Base-by-base conservation (phyloP, 495 filamentous ascomycete species). In the Evernia prunastri region DNA sequence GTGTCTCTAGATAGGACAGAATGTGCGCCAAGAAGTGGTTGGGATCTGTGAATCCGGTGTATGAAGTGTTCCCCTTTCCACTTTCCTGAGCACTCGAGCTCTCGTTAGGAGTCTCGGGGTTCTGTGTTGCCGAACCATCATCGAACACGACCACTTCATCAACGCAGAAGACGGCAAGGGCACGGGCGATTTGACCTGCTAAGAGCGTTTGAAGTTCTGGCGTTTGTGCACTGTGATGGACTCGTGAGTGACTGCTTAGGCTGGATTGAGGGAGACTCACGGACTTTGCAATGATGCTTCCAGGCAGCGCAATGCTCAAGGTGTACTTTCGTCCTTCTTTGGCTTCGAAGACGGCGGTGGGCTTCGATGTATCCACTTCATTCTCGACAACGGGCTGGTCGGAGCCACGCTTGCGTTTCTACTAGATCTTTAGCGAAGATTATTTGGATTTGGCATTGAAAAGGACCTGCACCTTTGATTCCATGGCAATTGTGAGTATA, bases 91-190 rank as follows among this genome's bases (percentile, higher is more conserved):
- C 78, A 27, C 15, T 45, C 74, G 71, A 63, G 23, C 70, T 64
- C 11, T n/a, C 20, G 10, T 61, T 61, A 35, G 71, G 57, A 37
- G 67, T 60, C 25, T 67, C 23, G n/a, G 65, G 47, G 40, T 35
- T 17, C 36, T 40, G 42, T 40, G 20, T 43, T 45, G 25, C 40
- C 58, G 67, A 56, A 36, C 63, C 80, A 71, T 91, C 89, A 56
- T 89, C 82, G 71, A 86, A 92, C 61, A 92, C 72, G 53, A 92
- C 78, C 35, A 93, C 78, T 72, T 93, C 89, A 68, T 93, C 89
- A 59, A 92, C 82, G 65, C 81, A 86, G 70, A 90, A 92, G 63
- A 91, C 86, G 31, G 88, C 84, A 11, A 85, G 75, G 18, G 87
- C 88, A 27, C 89, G 86, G 4, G 88, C 89, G 29, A 93, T 81